Evolutionary conservation across 495 filamentous ascomycete species (phyloP), one percentile per base, ranked within the genome.

Genomic region (Xylaria flabelliformis): DNA sequence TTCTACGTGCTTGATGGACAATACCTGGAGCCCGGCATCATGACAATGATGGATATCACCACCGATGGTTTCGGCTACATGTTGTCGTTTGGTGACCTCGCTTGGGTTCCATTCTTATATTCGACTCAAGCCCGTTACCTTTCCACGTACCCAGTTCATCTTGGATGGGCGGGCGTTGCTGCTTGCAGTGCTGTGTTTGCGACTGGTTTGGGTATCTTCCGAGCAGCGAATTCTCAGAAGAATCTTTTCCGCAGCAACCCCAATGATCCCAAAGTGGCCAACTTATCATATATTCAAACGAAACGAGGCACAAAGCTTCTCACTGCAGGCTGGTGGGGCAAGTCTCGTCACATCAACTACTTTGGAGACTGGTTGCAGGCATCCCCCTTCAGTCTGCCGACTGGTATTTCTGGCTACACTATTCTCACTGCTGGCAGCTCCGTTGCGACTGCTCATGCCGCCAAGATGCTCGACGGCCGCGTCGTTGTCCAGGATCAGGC

Each of bases 61-160:
- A 93, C 90, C 76, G 96, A 99, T 76, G 97, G 96, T 17, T 98
- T 98, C 75, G 97, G 96, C 58, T 94, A 92, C 80, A 99, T 99
- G 96, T 84, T 99, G n/a, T 85, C 92, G 2, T 98, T 98, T 74
- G 96, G 95, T 44, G 96, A 98, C 76, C 85, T 98, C 4, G 93
- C 91, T 75, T 98, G 96, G 97, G 86, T 98, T 12, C 96, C 96
- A 3, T 95, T 98, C 83, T 84, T 92, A 67, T 98, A 97, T 86
- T 91, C 88, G 50, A 84, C 94, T 64, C 95, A 97, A 81, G 88
- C 91, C 19, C 89, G 93, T n/a, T 99, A 98, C 78, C 90, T 99
- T 21, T 87, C 95, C 19, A 85, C 90, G 12, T 92, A 96, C 83
- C 96, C 96, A 0, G 83, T 94, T 39, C 82, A 89, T 46, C 91